These are phyloP conservation scores for Sporothrix schenckii DNA, from an alignment of 2,329 filamentous ascomycete species.

Conservation along the genomic window DNA sequence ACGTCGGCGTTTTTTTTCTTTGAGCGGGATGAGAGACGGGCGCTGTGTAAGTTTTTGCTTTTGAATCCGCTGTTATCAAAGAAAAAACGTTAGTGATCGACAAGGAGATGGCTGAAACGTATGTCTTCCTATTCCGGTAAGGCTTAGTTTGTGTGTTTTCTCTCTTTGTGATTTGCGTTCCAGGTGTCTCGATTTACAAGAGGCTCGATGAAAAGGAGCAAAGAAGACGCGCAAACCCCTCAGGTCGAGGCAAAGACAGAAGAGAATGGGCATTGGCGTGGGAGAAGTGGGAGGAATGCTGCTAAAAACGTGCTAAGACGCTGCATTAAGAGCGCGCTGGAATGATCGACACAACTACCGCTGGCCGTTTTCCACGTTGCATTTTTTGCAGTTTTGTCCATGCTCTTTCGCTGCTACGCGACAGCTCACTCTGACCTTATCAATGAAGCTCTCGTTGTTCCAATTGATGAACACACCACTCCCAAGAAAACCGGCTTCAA, in stretches of 20 bases:
- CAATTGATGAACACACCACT: conserved; percentile 23
- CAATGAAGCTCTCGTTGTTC: not conserved
- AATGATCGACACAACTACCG: conserved; percentile 17
- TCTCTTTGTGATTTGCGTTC: not conserved
- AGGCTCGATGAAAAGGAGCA: not conserved
- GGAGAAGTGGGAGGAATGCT: not conserved
- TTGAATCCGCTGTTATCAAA: not conserved
- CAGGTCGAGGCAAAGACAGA: not conserved
- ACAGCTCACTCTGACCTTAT: not conserved
- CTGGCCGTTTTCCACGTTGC: not conserved
- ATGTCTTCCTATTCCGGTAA: not conserved
- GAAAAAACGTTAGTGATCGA: conserved; percentile 17
- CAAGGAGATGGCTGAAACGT: conserved; percentile 13
- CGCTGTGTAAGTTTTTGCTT: not conserved
- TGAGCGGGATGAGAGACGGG: not conserved
- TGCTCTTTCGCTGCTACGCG: not conserved
- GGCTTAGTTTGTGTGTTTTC: not conserved
- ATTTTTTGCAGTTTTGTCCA: too few species aligned
- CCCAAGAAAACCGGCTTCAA: conserved; percentile 21
- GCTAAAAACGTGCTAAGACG: conserved; percentile 1
- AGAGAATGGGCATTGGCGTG: not conserved
- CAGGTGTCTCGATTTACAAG: not conserved
- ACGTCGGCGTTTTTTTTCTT: not conserved
- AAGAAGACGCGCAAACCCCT: conserved; percentile 21
- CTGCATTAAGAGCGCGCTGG: not conserved